These are phyloP conservation scores for Leccinum subfulvum DNA, from an alignment of 1,284 basidiomycete species.

Conservation along the genomic window DNA sequence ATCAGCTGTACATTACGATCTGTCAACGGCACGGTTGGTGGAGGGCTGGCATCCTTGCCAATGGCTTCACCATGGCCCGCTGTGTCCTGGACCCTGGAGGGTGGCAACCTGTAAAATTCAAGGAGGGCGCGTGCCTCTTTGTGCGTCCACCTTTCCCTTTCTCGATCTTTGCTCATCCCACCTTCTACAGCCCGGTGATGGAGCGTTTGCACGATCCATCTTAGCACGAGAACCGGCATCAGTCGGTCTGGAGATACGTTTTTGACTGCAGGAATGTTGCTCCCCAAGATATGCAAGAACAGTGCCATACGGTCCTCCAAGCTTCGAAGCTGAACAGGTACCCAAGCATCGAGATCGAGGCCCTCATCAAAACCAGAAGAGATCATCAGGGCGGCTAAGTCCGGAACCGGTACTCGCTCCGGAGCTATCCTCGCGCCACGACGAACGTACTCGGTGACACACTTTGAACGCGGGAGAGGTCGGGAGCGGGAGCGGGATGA, in stretches of 20 bases:
- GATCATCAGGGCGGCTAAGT: slow-evolving; percentile 46
- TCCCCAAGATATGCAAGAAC: slow-evolving; percentile 56
- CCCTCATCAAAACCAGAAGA: slow-evolving; percentile 35
- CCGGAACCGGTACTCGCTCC: slow-evolving; percentile 53
- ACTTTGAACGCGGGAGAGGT: slow-evolving; percentile 33
- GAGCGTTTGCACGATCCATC: slow-evolving; percentile 57
- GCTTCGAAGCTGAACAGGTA: slow-evolving; percentile 46
- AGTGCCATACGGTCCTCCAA: slow-evolving; percentile 53
- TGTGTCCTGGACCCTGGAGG: slow-evolving; percentile 12
- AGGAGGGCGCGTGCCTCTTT: slow-evolving; percentile 68
- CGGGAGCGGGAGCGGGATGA: slow-evolving; percentile 34
- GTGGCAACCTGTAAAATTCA: slow-evolving; percentile 30
- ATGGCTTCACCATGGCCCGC: slow-evolving; percentile 14
- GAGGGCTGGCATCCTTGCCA: slow-evolving; percentile 9
- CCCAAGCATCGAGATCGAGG: slow-evolving; percentile 29
- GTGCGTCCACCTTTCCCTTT: slow-evolving; percentile 68
- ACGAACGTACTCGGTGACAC: slow-evolving; percentile 69
- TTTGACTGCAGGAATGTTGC: slow-evolving; percentile 51
- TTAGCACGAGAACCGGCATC: slow-evolving; percentile 51
- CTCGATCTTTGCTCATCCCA: slow-evolving; percentile 48
- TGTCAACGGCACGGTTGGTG: slow-evolving; percentile 34
- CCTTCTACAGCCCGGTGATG: slow-evolving; percentile 49
- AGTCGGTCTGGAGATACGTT: slow-evolving; percentile 46
- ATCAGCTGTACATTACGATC: slow-evolving; percentile 71
- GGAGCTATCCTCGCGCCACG: slow-evolving; percentile 65